A percentile compares a stretch with the other conserved stretches of the same genome.
Evolutionary conservation across 2,329 filamentous ascomycete species (phyloP).

Genomic region (Lojkania enalia): DNA sequence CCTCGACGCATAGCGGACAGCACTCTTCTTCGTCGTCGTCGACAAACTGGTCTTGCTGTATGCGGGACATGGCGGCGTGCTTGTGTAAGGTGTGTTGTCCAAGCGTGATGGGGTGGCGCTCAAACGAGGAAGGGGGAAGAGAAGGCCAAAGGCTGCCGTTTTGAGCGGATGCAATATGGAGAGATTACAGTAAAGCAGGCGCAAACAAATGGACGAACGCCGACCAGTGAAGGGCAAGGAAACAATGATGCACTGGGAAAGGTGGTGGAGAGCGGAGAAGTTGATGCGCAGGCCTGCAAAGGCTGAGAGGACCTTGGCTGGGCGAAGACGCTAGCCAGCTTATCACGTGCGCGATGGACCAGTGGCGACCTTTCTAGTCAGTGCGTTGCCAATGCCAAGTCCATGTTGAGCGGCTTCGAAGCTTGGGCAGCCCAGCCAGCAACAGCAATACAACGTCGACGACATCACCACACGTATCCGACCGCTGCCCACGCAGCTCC

Average conservation of each 20-base stretch:
- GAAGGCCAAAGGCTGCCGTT: conserved; percentile 6
- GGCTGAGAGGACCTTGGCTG: conserved; percentile 10
- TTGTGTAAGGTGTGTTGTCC: conserved; percentile 20
- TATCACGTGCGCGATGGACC: neutral
- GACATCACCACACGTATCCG: conserved; percentile 22
- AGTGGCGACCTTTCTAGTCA: neutral
- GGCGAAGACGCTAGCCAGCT: too few species aligned
- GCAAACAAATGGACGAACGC: conserved; percentile 36
- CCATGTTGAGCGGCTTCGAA: too few species aligned
- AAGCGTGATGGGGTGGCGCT: conserved; percentile 31
- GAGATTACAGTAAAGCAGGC: conserved; percentile 12
- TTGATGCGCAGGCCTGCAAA: conserved; percentile 27
- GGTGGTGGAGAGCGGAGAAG: conserved; percentile 21
- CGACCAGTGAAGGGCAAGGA: conserved; percentile 29
- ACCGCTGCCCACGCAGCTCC: conserved; percentile 31
- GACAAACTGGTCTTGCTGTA: conserved; percentile 57
- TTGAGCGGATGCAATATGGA: conserved; percentile 8
- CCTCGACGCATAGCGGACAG: conserved; percentile 97
- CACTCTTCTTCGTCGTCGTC: conserved; percentile 57
- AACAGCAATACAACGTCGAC: conserved; percentile 21
- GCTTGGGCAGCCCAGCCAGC: conserved; percentile 1
- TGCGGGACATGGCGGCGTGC: conserved; percentile 50
- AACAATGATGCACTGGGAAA: conserved; percentile 28
- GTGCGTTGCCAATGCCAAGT: too few species aligned
- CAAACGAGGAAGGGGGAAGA: conserved; percentile 16